Base-by-base conservation (phyloP, 805 yeast species). In the Candida awuae region DNA sequence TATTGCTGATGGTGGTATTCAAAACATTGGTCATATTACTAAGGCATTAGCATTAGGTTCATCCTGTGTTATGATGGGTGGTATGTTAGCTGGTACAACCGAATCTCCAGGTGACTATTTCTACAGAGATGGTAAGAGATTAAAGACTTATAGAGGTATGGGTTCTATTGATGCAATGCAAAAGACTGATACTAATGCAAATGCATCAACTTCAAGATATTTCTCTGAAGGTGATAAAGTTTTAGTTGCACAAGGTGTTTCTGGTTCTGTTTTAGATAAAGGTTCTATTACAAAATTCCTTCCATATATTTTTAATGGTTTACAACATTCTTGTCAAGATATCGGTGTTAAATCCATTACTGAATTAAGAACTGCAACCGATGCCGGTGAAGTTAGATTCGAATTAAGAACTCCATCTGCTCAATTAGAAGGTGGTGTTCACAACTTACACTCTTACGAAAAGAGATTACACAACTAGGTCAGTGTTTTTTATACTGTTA, bases 161-260 rank as follows among this genome's bases (percentile, higher is more conserved):
- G 98, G 98, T 55, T 90, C 97, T 30, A 80, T 92, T 55, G 98
- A 90, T 65, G 98, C 98, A 51, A 90, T 90, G 97, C 90, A 88
- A 75, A 75, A 73, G 60, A 85, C 97, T 48, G 78, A 80, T 51
- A 73, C 71, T 56, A 77, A 77, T 62, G 96, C 95, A 56, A 92
- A 92, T 60, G 98, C 98, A 40, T 90, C 98, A 35, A 86, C 98
- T 47, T 87, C 97, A 33, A 84, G 98, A 68, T 92, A 92, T 75
- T 92, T 92, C 68, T 86, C 96, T 44, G 98, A 92, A 71, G 70
- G 84, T 50, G 98, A 92, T 67, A 71, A 82, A 56, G 97, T 92
- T 49, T 76, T 92, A 51, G 98, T 92, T 52, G 98, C 98, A 40
- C 98, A 92, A 72, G 98, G 98, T 75, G 98, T 92, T 51, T 75